A percentile compares a stretch with the other conserved stretches of the same genome.
These are phyloP conservation scores for Malassezia slooffiae DNA, from an alignment of 1,284 basidiomycete genomes.

Conservation along the genomic window DNA sequence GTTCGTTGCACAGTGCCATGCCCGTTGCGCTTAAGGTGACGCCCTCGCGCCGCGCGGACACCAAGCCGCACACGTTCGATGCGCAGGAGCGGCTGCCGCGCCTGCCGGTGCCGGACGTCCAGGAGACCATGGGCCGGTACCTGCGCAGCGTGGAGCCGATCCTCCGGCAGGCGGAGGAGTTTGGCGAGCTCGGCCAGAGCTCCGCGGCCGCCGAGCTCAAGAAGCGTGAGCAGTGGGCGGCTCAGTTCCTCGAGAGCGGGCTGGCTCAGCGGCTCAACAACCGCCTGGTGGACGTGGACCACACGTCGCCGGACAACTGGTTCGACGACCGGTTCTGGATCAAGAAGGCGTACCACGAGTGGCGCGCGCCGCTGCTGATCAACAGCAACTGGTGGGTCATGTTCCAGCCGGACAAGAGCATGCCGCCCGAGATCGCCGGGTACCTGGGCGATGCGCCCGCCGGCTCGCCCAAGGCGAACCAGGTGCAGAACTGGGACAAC, in stretches of 20 bases:
- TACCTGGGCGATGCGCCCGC: slow-evolving; percentile 37
- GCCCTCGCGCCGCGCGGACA: slow-evolving; percentile 6
- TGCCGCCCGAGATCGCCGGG: slow-evolving; percentile 44
- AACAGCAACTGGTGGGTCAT: slow-evolving; percentile 98
- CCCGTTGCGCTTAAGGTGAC: no score
- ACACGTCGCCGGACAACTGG: slow-evolving; percentile 79
- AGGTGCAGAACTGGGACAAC: slow-evolving; percentile 33
- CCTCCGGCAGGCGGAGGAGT: slow-evolving; percentile 51
- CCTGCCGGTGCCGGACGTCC: slow-evolving; percentile 73
- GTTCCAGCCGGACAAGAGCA: slow-evolving; percentile 54
- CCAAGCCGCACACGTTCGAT: slow-evolving; percentile 49
- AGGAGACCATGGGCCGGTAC: slow-evolving; percentile 67
- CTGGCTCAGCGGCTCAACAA: slow-evolving; percentile 66
- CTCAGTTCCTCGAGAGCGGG: slow-evolving; percentile 60
- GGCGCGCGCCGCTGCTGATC: slow-evolving; percentile 71
- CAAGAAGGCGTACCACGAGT: slow-evolving; percentile 78
- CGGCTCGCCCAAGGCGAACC: slow-evolving; percentile 19
- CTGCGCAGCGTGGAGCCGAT: slow-evolving; percentile 69
- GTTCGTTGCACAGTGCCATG: no score
- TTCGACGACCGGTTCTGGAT: slow-evolving; percentile 90
- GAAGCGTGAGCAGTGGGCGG: slow-evolving; percentile 57
- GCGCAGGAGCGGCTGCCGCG: slow-evolving; percentile 51
- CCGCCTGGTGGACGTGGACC: slow-evolving; percentile 72
- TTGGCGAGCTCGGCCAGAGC: slow-evolving; percentile 53
- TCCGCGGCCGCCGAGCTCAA: slow-evolving; percentile 56